Conservation (phyloP, 176 grass and related monocot species). For the Otatea glauca region DNA sequence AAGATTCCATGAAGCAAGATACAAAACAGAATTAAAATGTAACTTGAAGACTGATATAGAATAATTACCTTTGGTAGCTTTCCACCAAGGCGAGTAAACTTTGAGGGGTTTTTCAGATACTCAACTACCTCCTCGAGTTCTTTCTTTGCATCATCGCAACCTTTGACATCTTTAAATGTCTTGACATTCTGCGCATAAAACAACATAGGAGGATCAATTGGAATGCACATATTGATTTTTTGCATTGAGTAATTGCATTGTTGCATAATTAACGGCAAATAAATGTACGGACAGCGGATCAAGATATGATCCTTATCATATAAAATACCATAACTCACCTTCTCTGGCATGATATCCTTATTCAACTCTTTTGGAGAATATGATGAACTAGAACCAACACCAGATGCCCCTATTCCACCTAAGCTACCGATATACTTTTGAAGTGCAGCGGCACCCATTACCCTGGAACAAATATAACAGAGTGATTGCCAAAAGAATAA, state of each 20-base stretch:
- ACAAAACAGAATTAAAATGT: constrained; percentile 23
- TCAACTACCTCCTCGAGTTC: constrained; percentile 98
- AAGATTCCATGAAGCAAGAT: background rate
- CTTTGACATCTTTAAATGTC: constrained; percentile 99
- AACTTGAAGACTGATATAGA: constrained; percentile 12
- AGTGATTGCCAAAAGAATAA: constrained; percentile 29
- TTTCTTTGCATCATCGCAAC: constrained; percentile 98
- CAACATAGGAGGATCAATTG: constrained; percentile 25
- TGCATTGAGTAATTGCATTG: background rate
- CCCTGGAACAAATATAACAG: constrained; percentile 61
- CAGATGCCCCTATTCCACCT: constrained; percentile 80
- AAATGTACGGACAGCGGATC: background rate
- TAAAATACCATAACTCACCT: constrained; percentile 56
- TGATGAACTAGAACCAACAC: constrained; percentile 83
- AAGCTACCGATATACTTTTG: constrained; percentile 96
- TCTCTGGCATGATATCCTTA: constrained; percentile 94
- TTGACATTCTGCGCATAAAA: constrained; percentile 76
- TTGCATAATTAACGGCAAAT: constrained; percentile 1
- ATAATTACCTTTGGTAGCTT: constrained; percentile 90
- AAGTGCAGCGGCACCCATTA: constrained; percentile 69
- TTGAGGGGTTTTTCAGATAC: constrained; percentile 93
- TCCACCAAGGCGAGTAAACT: constrained; percentile 97
- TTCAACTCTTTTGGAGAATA: constrained; percentile 93
- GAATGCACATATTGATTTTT: constrained; percentile 18
- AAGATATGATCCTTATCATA: constrained; percentile 14